These are phyloP conservation scores for Magnusiomyces tetraspermus DNA, from an alignment of 1,139 yeast genomes.

Conservation along the genomic window DNA sequence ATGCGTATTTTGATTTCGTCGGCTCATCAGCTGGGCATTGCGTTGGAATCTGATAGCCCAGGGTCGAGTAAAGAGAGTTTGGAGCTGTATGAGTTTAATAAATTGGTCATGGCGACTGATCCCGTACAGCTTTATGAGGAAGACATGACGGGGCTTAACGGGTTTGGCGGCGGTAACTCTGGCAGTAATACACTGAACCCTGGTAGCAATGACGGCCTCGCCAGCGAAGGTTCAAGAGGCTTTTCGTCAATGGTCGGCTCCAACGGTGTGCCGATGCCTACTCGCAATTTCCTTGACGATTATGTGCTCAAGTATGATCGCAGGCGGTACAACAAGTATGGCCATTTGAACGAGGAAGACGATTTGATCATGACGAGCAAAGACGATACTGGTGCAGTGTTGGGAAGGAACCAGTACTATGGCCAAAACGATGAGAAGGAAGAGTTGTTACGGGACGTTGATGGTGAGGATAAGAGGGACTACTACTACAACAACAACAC, in stretches of 20 bases:
- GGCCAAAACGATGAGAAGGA: background rate
- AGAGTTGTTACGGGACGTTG: slow-evolving; percentile 1
- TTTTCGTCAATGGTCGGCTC: background rate
- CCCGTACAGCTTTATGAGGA: slow-evolving; percentile 14
- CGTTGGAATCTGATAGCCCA: slow-evolving; percentile 19
- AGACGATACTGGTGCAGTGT: background rate
- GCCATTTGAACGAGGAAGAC: background rate
- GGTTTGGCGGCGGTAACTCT: too few species aligned
- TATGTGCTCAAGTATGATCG: slow-evolving; percentile 14
- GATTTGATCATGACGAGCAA: background rate
- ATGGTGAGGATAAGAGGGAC: background rate
- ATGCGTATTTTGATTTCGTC: slow-evolving; percentile 67
- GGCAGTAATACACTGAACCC: too few species aligned
- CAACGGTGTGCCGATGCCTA: background rate
- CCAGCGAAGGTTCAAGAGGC: background rate
- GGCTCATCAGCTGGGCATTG: slow-evolving; percentile 22
- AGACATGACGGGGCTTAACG: slow-evolving; percentile 8
- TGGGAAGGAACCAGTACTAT: background rate
- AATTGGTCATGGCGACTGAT: slow-evolving; percentile 10
- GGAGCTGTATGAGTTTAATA: slow-evolving; percentile 7
- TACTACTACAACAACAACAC: background rate
- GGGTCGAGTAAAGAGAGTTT: slow-evolving; percentile 1
- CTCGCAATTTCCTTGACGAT: slow-evolving; percentile 11
- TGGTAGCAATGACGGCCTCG: background rate
- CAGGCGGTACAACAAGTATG: slow-evolving; percentile 5